Percentiles rank a stretch among this genome's conserved stretches.
These are phyloP conservation scores for Aquilaria yunnanensis DNA, from an alignment of 345 rosid species.

Conservation along the genomic window DNA sequence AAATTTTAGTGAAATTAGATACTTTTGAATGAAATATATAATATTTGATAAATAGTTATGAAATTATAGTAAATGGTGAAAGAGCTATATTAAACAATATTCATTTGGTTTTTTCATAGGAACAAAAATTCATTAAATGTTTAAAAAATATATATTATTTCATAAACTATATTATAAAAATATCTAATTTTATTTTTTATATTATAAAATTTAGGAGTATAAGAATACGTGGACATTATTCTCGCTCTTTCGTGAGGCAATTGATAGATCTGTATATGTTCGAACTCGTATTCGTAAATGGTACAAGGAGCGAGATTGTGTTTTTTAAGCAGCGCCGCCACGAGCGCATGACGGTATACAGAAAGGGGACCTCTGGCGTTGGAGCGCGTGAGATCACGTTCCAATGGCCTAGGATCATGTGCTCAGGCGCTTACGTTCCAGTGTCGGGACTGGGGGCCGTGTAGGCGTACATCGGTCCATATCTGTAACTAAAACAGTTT, in stretches of 20 bases:
- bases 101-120: no score
- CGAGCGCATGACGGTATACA: conserved; percentile 16
- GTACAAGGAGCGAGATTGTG: no score
- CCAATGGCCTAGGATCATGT: conserved; percentile 11
- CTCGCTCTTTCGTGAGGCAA: no score
- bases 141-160: not conserved
- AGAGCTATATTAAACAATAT: no score
- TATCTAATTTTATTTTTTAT: not conserved
- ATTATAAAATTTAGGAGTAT: not conserved
- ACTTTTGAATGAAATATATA: no score
- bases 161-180: not conserved
- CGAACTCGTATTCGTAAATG: no score
- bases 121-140: no score
- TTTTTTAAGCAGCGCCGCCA: conserved; percentile 27
- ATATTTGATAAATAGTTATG: no score
- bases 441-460: conserved; percentile 10
- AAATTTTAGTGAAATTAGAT: no score
- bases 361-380: conserved; percentile 12
- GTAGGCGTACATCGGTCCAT: not conserved
- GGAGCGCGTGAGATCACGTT: conserved; percentile 13
- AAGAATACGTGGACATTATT: no score
- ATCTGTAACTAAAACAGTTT: not conserved
- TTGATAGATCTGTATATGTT: no score
- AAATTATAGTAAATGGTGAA: no score
- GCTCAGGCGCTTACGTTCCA: conserved; percentile 12